phyloP scores from a whole-genome alignment of 1,284 basidiomycete genomes.

The Erythrobasidium hasegawianum region DNA sequence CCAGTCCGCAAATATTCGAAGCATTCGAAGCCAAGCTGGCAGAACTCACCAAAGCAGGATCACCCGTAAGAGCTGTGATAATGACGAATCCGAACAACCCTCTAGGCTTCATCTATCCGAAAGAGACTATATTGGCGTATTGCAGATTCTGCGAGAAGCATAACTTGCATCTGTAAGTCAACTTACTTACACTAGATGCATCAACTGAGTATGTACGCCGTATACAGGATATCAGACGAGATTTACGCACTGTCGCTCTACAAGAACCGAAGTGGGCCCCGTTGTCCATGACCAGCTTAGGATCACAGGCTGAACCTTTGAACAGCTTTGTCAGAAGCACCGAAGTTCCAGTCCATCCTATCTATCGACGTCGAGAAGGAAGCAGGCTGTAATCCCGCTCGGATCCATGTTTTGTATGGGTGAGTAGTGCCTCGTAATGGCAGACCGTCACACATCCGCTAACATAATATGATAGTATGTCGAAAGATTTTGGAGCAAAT shows the following conservation, averaged over 20 bases:
- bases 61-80: conserved; percentile 43
- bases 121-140: conserved; percentile 51
- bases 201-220: not conserved
- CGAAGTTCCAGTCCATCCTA: conserved; percentile 51
- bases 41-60: conserved; percentile 13
- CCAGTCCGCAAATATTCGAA: conserved; percentile 21
- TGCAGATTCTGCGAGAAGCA: conserved; percentile 51
- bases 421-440: not conserved
- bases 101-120: conserved; percentile 48
- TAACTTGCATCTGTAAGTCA: conserved; percentile 48
- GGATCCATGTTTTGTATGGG: conserved; percentile 48
- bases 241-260: conserved; percentile 53
- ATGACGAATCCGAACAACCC: conserved; percentile 54
- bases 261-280: conserved; percentile 36
- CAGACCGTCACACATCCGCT: not conserved
- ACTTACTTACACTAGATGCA: not conserved
- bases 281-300: not conserved
- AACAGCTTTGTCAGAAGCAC: conserved; percentile 33
- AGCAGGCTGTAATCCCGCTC: conserved; percentile 49
- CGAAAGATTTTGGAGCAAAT: conserved; percentile 54
- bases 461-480: conserved; percentile 46
- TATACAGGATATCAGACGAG: conserved; percentile 50
- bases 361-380: conserved; percentile 50
- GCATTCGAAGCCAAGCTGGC: conserved; percentile 17
- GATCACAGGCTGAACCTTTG: not conserved